These are phyloP conservation scores for Mesembryanthemum crystallinum DNA, from an alignment of 148 eudicot genomes.

Conservation along the genomic window DNA sequence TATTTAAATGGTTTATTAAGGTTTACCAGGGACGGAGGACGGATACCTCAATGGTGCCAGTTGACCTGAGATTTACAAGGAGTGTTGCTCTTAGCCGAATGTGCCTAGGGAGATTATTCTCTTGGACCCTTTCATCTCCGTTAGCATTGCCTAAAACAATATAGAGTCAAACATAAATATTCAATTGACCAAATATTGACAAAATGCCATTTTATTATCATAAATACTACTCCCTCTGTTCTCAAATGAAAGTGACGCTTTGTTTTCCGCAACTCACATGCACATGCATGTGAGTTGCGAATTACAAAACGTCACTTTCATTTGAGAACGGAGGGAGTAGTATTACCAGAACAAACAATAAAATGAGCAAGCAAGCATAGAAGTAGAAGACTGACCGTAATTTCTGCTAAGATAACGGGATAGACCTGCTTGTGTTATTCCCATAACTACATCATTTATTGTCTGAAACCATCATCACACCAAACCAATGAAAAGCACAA, in stretches of 20 bases:
- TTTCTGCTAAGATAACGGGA: slow-evolving; percentile 49
- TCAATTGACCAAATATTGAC: too few relatives aligned
- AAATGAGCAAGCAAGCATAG: not conserved
- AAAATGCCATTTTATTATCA: too few relatives aligned
- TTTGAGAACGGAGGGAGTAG: too few relatives aligned
- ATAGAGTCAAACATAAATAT: too few relatives aligned
- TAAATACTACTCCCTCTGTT: too few relatives aligned
- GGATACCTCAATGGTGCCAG: slow-evolving; percentile 45
- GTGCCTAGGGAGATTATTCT: slow-evolving; percentile 30
- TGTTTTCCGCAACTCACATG: too few relatives aligned
- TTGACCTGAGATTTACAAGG: slow-evolving; percentile 51
- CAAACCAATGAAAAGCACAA: not conserved
- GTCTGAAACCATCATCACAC: slow-evolving; percentile 35
- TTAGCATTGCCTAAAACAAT: slow-evolving; percentile 6
- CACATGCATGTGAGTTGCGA: too few relatives aligned
- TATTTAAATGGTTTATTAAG: too few relatives aligned
- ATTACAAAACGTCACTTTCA: too few relatives aligned
- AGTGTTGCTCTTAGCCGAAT: slow-evolving; percentile 52
- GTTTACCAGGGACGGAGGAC: too few relatives aligned
- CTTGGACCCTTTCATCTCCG: slow-evolving; percentile 17
- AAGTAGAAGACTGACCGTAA: slow-evolving; percentile 41
- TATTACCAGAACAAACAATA: not conserved
- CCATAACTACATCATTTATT: slow-evolving; percentile 63
- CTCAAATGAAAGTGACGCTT: too few relatives aligned
- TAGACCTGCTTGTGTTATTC: slow-evolving; percentile 67